Conservation (phyloP, 1,139 yeast species). For the Eremothecium cymbalariae region DNA sequence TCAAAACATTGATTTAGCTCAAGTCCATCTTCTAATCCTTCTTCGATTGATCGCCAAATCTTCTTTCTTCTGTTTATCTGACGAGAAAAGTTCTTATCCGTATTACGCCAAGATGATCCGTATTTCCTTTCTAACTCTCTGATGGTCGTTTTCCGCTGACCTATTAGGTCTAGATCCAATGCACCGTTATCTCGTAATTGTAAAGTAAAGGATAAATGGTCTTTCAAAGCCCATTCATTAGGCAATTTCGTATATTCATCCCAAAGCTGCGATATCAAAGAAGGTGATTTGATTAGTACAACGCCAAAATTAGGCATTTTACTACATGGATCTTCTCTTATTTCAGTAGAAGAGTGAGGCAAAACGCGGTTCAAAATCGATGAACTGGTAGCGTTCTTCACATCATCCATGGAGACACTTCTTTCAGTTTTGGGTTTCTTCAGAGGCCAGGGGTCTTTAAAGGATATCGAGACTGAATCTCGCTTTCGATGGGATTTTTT, state of each 20-base stretch:
- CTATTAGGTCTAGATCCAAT: constrained; percentile 13
- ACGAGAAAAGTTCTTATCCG: constrained; percentile 26
- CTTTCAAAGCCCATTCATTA: constrained; percentile 22
- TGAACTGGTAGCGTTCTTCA: neutral
- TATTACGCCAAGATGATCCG: constrained; percentile 27
- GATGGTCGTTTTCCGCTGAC: constrained; percentile 21
- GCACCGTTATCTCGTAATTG: constrained; percentile 13
- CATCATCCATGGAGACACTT: neutral
- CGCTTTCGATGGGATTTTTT: neutral
- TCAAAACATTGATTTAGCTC: constrained; percentile 19
- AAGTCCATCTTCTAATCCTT: constrained; percentile 22
- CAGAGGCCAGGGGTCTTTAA: too few relatives aligned
- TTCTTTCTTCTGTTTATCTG: constrained; percentile 29
- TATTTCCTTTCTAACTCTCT: constrained; percentile 18
- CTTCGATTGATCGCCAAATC: constrained; percentile 27
- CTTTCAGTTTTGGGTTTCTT: too few relatives aligned
- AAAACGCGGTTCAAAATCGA: constrained; percentile 1
- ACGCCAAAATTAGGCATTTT: constrained; percentile 26
- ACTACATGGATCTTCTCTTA: constrained; percentile 20
- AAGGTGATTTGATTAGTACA: constrained; percentile 24
- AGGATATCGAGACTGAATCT: too few relatives aligned
- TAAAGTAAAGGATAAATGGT: constrained; percentile 15
- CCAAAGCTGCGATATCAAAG: constrained; percentile 24
- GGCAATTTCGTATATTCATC: constrained; percentile 26
- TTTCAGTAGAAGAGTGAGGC: constrained; percentile 5